Conservation (phyloP, 164 flowering plant genomes). For the Vitis riparia region DNA sequence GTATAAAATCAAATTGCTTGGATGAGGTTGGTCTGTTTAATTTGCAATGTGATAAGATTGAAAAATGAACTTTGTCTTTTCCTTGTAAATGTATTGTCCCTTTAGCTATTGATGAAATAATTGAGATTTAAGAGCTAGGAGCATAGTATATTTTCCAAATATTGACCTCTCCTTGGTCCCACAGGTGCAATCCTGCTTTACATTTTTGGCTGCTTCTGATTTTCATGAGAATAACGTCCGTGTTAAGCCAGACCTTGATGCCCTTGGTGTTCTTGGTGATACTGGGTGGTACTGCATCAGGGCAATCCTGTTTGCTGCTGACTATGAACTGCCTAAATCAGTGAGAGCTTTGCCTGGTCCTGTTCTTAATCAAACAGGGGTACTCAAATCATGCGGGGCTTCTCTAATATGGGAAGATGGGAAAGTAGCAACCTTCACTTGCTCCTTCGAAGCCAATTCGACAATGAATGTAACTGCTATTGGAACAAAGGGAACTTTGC, state of each 20-base stretch:
- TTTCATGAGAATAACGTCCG: conserved; percentile 24
- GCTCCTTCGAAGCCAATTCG: conserved; percentile 40
- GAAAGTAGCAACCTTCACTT: conserved; percentile 29
- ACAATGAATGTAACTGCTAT: conserved; percentile 31
- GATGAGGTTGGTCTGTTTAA: no score
- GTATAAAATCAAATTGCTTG: no score
- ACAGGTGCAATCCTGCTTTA: no score
- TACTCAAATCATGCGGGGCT: conserved; percentile 34
- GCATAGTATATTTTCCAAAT: no score
- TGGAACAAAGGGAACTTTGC: conserved; percentile 39
- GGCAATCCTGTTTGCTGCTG: conserved; percentile 40
- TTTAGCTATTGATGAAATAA: no score
- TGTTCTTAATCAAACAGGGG: conserved; percentile 26
- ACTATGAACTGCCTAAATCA: conserved; percentile 34
- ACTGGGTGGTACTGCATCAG: conserved; percentile 52
- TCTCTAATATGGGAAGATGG: conserved; percentile 29
- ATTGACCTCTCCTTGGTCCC: no score
- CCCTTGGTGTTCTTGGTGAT: conserved; percentile 47
- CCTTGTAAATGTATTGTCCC: no score
- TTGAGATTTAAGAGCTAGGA: no score
- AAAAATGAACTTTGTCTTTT: no score
- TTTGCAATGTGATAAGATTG: no score
- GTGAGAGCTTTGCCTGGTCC: conserved; percentile 36
- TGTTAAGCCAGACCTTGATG: conserved; percentile 44
- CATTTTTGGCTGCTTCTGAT: no score